Percentiles rank a stretch among this genome's conserved stretches.
Conservation (phyloP, 129 eudicot genomes). For the Saposhnikovia divaricata region DNA sequence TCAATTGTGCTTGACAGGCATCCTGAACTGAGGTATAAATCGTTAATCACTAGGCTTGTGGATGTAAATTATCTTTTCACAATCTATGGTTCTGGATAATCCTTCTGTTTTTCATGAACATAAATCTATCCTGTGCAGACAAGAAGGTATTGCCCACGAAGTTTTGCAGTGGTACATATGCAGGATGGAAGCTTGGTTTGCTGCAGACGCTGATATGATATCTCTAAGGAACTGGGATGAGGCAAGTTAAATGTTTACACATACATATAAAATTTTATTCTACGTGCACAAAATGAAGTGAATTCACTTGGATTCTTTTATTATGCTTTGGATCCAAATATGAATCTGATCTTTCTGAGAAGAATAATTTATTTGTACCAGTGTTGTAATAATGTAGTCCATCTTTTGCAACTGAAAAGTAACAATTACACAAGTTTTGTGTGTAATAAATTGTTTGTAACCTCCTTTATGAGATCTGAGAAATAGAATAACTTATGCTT, state of each 20-base stretch:
- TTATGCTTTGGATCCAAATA: neutral
- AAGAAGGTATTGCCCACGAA: slow-evolving; percentile 85
- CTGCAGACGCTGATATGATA: slow-evolving; percentile 92
- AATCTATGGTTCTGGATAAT: neutral
- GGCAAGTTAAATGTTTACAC: slow-evolving; percentile 31
- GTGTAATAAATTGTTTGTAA: neutral
- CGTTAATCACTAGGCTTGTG: neutral
- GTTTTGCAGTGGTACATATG: slow-evolving; percentile 95
- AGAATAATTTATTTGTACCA: neutral
- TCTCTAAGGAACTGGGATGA: slow-evolving; percentile 94
- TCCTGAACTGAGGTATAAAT: slow-evolving; percentile 64
- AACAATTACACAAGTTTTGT: neutral
- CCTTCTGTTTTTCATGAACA: slow-evolving; percentile 8
- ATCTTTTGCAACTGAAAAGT: neutral
- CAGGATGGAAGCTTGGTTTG: slow-evolving; percentile 99
- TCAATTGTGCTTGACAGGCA: slow-evolving; percentile 68
- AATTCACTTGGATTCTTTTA: neutral
- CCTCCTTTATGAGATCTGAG: neutral
- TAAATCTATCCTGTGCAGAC: slow-evolving; percentile 33
- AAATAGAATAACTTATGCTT: slow-evolving; percentile 2
- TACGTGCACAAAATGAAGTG: neutral
- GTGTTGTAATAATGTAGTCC: neutral
- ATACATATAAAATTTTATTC: neutral
- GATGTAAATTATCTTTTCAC: neutral
- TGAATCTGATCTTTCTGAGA: neutral